A percentile compares a stretch with the other conserved stretches of the same genome.
Evolutionary conservation across 306 rosid genomes (phyloP).

Genomic region (Rosa lucieae): DNA sequence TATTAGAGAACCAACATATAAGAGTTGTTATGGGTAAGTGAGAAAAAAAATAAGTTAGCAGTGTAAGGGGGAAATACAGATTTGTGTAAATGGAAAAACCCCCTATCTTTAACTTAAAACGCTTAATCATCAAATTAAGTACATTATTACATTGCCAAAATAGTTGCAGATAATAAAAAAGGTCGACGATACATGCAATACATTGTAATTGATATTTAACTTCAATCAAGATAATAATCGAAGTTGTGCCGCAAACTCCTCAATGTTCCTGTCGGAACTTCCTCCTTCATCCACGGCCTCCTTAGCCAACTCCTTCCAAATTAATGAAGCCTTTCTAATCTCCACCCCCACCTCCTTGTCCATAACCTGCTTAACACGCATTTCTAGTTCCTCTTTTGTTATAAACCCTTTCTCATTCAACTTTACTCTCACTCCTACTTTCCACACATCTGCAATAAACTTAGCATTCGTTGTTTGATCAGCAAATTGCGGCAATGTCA

Average conservation of each 20-base stretch:
- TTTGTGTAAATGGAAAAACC: too few relatives aligned
- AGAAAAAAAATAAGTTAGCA: too few relatives aligned
- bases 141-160: not conserved
- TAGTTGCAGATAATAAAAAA: not conserved
- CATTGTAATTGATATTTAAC: not conserved
- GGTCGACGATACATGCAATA: not conserved
- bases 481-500: slow-evolving; percentile 24
- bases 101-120: too few relatives aligned
- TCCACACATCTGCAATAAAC: slow-evolving; percentile 25
- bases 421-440: slow-evolving; percentile 26
- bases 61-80: too few relatives aligned
- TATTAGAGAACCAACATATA: too few relatives aligned
- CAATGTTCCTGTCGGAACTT: slow-evolving; percentile 22
- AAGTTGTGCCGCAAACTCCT: slow-evolving; percentile 7
- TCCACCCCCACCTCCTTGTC: not conserved
- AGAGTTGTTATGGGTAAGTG: too few relatives aligned
- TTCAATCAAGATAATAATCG: not conserved
- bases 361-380: slow-evolving; percentile 21
- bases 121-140: not conserved
- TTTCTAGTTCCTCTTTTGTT: not conserved
- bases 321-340: not conserved
- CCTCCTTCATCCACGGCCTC: slow-evolving; percentile 24
- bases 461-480: slow-evolving; percentile 31
- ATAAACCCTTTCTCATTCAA: slow-evolving; percentile 16
- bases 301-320: slow-evolving; percentile 14